These are phyloP conservation scores for Cucumis hystrix DNA, from an alignment of 306 rosid species.

Conservation along the genomic window DNA sequence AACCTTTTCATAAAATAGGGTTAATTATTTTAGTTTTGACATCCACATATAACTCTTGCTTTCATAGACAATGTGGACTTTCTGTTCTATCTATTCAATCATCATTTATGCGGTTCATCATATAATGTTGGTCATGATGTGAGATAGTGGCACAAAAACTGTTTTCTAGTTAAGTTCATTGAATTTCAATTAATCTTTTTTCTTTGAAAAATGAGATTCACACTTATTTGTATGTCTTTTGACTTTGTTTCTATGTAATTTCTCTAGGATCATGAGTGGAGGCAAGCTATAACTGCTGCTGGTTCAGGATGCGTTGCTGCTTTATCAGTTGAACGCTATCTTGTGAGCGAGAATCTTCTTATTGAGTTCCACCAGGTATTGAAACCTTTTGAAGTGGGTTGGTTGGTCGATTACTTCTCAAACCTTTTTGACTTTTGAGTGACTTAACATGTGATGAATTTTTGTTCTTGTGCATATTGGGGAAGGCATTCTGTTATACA, in stretches of 20 bases:
- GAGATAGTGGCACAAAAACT: neutral
- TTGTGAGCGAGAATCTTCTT: conserved; percentile 57
- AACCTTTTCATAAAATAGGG: neutral
- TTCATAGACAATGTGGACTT: neutral
- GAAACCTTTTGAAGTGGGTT: neutral
- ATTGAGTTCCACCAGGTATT: conserved; percentile 95
- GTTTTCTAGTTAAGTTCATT: neutral
- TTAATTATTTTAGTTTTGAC: neutral
- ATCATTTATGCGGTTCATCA: neutral
- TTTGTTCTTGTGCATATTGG: neutral
- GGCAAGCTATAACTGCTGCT: conserved; percentile 97
- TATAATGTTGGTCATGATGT: neutral
- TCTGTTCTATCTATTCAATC: neutral
- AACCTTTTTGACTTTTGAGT: neutral
- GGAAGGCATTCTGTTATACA: neutral
- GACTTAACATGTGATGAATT: neutral
- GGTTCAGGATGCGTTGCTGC: conserved; percentile 97
- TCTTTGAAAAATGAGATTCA: neutral
- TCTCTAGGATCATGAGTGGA: conserved; percentile 91
- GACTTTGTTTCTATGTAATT: neutral
- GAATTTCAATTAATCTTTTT: neutral
- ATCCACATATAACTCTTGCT: neutral
- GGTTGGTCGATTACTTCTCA: neutral
- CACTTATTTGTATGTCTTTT: neutral
- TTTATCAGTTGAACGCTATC: conserved; percentile 91